These are phyloP conservation scores for Porcisia hertigi DNA, from an alignment of 208 protist species.

Conservation along the genomic window DNA sequence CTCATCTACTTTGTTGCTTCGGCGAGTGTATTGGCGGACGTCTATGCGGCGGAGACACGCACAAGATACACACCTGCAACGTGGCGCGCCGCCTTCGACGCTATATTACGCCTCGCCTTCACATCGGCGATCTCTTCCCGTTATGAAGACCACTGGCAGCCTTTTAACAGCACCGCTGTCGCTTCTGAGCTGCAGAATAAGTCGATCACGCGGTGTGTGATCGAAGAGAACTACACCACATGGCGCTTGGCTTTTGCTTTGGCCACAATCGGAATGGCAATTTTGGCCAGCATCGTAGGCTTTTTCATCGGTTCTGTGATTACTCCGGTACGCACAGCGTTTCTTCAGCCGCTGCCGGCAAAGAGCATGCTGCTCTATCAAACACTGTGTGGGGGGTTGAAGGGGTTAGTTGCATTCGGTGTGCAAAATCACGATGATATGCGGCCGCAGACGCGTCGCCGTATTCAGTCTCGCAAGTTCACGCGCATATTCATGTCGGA, in stretches of 20 bases:
- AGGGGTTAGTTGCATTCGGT: conserved; percentile 48
- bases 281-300: conserved; percentile 48
- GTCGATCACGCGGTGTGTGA: conserved; percentile 9
- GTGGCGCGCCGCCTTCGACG: conserved; percentile 53
- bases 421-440: conserved; percentile 67
- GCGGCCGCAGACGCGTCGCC: conserved; percentile 58
- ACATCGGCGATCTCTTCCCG: conserved; percentile 41
- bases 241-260: conserved; percentile 52
- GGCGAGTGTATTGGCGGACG: conserved; percentile 58
- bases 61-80: conserved; percentile 21
- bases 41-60: conserved; percentile 26
- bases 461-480: conserved; percentile 67
- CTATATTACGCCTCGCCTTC: conserved; percentile 56
- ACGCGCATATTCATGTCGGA: conserved; percentile 45
- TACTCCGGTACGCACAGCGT: conserved; percentile 53
- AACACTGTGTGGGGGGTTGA: conserved; percentile 56
- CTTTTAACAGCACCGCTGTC: conserved; percentile 42
- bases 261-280: conserved; percentile 47
- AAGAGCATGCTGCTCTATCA: conserved; percentile 56
- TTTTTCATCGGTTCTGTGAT: conserved; percentile 49
- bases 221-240: conserved; percentile 26
- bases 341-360: conserved; percentile 46
- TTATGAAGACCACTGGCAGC: conserved; percentile 40
- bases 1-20: conserved; percentile 60
- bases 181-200: conserved; percentile 32